Evolutionary conservation across 1,284 basidiomycete species (phyloP).

Genomic region (Tilletia horrida): DNA sequence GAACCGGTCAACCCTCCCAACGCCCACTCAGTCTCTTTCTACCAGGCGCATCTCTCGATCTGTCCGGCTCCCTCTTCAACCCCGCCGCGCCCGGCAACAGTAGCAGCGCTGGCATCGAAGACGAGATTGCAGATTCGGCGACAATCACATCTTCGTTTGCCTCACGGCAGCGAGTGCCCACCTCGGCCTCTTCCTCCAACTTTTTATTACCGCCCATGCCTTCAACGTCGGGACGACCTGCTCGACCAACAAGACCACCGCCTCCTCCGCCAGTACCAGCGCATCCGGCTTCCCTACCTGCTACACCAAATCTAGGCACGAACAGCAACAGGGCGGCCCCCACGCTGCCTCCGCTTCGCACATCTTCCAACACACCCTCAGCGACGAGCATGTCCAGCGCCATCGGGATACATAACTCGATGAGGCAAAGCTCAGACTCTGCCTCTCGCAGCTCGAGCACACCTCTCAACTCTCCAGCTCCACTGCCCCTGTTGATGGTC

Average conservation of each 20-base stretch:
- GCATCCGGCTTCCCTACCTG: not conserved
- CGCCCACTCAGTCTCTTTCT: not conserved
- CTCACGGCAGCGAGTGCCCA: slow-evolving; percentile 5
- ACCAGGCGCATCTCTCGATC: not conserved
- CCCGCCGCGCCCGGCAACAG: too few relatives aligned
- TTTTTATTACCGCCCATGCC: slow-evolving; percentile 6
- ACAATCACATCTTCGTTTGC: not conserved
- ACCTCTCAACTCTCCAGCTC: not conserved
- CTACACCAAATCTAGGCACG: not conserved
- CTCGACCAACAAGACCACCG: not conserved
- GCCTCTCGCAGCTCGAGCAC: not conserved
- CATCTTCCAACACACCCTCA: not conserved
- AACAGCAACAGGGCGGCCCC: not conserved
- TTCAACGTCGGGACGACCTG: not conserved
- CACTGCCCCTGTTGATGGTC: slow-evolving; percentile 9
- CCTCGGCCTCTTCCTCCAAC: slow-evolving; percentile 2
- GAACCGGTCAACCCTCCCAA: too few relatives aligned
- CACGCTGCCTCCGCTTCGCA: not conserved
- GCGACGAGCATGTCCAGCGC: not conserved
- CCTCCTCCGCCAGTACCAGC: not conserved
- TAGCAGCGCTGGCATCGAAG: too few relatives aligned
- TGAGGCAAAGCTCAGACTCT: slow-evolving; percentile 4
- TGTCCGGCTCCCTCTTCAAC: too few relatives aligned
- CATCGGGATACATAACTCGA: not conserved
- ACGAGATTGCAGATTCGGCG: not conserved